Evolutionary conservation across 805 yeast species (phyloP).

Genomic region (Teunomyces funiuensis): DNA sequence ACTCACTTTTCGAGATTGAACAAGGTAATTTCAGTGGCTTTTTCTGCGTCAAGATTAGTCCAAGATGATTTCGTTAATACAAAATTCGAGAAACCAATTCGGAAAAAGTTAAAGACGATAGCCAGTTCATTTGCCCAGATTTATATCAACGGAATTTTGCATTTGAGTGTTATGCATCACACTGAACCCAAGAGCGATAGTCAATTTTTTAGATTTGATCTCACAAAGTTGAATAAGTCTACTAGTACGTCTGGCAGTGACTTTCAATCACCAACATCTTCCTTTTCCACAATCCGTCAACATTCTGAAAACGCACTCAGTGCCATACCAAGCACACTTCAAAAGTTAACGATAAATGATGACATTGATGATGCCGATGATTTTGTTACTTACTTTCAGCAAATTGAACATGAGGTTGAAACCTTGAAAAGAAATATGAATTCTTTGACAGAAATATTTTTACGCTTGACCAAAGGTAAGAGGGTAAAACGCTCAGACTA

Average conservation of each 20-base stretch:
- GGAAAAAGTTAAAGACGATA: constrained; percentile 50
- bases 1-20: constrained; percentile 55
- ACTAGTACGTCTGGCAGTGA: constrained; percentile 6
- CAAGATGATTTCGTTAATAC: constrained; percentile 50
- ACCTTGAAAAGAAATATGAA: constrained; percentile 33
- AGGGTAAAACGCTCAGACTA: constrained; percentile 33
- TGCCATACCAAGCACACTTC: constrained; percentile 2
- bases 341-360: constrained; percentile 2
- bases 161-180: constrained; percentile 45
- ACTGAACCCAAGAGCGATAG: constrained; percentile 20
- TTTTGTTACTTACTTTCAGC: constrained; percentile 28
- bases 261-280: constrained; percentile 6
- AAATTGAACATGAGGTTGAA: constrained; percentile 40
- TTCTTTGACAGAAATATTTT: constrained; percentile 28
- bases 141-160: constrained; percentile 64
- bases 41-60: constrained; percentile 54
- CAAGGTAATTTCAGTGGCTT: constrained; percentile 51
- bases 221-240: constrained; percentile 12
- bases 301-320: constrained; percentile 6
- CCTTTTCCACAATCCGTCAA: constrained; percentile 9
- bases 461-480: constrained; percentile 34
- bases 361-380: constrained; percentile 9
- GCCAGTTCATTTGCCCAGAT: constrained; percentile 59
- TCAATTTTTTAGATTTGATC: constrained; percentile 32
- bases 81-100: constrained; percentile 46